Evolutionary conservation across 331 rosid species (phyloP), one percentile per base, ranked within the genome.

Genomic region (Malus hybrid): DNA sequence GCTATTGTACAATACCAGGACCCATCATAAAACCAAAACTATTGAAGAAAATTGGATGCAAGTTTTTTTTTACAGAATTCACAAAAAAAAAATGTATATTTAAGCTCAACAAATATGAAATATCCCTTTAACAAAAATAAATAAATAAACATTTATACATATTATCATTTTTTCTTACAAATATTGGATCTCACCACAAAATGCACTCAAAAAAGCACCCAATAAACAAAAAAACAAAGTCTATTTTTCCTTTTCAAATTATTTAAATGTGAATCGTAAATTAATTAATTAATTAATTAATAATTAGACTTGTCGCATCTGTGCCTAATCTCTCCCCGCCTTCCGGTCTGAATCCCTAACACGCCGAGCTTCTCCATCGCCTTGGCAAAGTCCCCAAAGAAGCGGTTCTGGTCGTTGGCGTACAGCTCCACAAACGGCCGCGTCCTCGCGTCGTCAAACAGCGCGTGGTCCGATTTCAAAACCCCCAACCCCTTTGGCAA

Each of bases 261-360:
- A 28, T 33, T 69, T 28, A 18, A 61, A 24, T 13, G 14, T 55
- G 24, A 28, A 61, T 24, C 15, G 64, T 20, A 59, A 24, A 57
- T 57, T 22, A 20, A 52, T 7, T 7, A 76, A n/a, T n/a, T n/a
- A n/a, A n/a, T n/a, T n/a, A n/a, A n/a, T n/a, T n/a, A n/a, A n/a
- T n/a, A n/a, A n/a, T 93, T 93, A 54, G 89, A 61, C 71, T 78
- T 92, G 73, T 93, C 97, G 1, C 79, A 92, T 96, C 97, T 88
- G 81, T 52, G 84, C 89, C 97, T 92, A 59, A 72, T 72, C 29
- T 28, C 29, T 28, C 29, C 29, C 29, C 29, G 29, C 29, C 29
- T 28, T 28, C 29, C 29, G 29, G 29, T 28, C 29, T 28, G 2
- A 28, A 28, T 28, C 29, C 29, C 29, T 28, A 28, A 28, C 29